Conservation (phyloP, 2,329 filamentous ascomycete species). For the Graphilbum sp. region DNA sequence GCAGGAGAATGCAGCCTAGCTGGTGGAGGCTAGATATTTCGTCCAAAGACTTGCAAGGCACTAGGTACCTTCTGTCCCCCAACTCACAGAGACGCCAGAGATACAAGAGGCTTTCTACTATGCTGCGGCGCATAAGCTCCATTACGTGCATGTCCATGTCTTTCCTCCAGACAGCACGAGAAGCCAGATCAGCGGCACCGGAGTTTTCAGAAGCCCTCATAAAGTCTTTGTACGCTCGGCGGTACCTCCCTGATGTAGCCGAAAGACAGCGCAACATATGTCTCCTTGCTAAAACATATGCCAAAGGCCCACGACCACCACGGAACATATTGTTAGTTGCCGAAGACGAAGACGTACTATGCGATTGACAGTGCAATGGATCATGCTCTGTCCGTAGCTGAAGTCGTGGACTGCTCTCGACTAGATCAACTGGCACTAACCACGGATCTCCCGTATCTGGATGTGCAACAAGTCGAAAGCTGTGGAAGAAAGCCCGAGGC, state of each 20-base stretch:
- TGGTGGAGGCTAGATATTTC: neutral
- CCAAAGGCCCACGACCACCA: slow-evolving; percentile 2
- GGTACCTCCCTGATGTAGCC: slow-evolving; percentile 5
- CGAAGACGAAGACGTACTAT: neutral
- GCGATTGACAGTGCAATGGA: too few relatives aligned
- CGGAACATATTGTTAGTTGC: neutral
- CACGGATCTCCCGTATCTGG: slow-evolving; percentile 35
- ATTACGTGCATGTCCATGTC: slow-evolving; percentile 42
- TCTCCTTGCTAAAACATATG: slow-evolving; percentile 17
- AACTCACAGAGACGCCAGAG: slow-evolving; percentile 16
- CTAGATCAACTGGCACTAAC: slow-evolving; percentile 30
- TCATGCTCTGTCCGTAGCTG: neutral
- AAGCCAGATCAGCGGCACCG: neutral
- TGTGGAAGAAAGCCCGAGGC: slow-evolving; percentile 40
- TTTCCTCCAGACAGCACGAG: slow-evolving; percentile 24
- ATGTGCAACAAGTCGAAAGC: slow-evolving; percentile 39
- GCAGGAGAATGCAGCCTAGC: slow-evolving; percentile 6
- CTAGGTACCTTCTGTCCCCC: slow-evolving; percentile 20
- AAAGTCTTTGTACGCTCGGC: slow-evolving; percentile 7
- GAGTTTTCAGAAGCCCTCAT: slow-evolving; percentile 2
- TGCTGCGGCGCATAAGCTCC: slow-evolving; percentile 28
- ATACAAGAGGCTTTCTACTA: slow-evolving; percentile 28
- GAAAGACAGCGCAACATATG: slow-evolving; percentile 16
- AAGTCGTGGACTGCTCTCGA: neutral
- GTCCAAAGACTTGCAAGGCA: slow-evolving; percentile 16